Conservation (phyloP, 768 basidiomycete species). For the Termitomyces sp. region DNA sequence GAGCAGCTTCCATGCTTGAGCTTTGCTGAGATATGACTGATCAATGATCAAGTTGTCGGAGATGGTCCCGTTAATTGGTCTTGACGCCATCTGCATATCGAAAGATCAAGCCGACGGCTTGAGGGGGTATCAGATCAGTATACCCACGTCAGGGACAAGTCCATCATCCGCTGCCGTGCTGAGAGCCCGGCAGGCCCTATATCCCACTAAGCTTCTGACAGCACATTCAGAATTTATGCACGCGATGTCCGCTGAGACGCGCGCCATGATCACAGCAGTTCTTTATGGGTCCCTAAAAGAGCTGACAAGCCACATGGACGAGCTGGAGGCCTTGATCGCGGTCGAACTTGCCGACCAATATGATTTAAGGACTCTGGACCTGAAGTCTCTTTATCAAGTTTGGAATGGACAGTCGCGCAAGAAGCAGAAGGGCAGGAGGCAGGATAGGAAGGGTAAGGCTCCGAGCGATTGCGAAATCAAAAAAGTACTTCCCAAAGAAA, state of each 20-base stretch:
- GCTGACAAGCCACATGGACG: slow-evolving; percentile 34
- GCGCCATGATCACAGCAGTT: slow-evolving; percentile 27
- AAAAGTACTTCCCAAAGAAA: background rate
- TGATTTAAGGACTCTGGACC: slow-evolving; percentile 18
- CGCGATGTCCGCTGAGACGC: slow-evolving; percentile 32
- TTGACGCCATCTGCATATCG: slow-evolving; percentile 41
- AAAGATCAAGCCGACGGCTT: slow-evolving; percentile 34
- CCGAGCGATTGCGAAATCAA: background rate
- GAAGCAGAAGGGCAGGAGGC: background rate
- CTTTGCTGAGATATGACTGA: slow-evolving; percentile 4
- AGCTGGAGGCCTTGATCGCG: slow-evolving; percentile 30
- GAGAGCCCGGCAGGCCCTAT: slow-evolving; percentile 34
- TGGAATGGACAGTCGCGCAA: background rate
- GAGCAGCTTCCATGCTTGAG: background rate
- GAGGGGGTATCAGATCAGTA: slow-evolving; percentile 27
- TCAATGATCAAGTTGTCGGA: slow-evolving; percentile 32
- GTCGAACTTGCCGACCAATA: slow-evolving; percentile 31
- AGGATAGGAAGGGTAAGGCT: background rate
- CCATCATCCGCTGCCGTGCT: slow-evolving; percentile 25
- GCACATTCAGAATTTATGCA: slow-evolving; percentile 28
- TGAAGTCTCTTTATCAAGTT: slow-evolving; percentile 17
- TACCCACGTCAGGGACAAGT: slow-evolving; percentile 1
- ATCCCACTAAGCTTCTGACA: slow-evolving; percentile 32
- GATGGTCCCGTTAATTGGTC: slow-evolving; percentile 34
- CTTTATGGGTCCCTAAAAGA: slow-evolving; percentile 29